Evolutionary conservation across 805 yeast genomes (phyloP).

Genomic region (Hanseniaspora meyeri): DNA sequence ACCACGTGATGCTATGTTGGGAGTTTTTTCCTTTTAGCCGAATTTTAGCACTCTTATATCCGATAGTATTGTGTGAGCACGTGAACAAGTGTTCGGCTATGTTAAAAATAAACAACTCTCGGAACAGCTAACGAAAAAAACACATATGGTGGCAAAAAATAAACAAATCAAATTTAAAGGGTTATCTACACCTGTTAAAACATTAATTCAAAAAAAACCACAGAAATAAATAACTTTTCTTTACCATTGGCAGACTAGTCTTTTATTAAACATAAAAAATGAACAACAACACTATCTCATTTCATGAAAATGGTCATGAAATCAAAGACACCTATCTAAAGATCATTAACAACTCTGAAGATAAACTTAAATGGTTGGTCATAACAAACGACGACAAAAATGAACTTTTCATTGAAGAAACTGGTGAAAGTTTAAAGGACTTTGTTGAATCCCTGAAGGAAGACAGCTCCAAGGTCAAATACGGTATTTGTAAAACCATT

Average conservation of each 20-base stretch:
- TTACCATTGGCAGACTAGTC: too few relatives aligned
- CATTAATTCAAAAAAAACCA: too few relatives aligned
- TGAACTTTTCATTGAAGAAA: conserved; percentile 32
- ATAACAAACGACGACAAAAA: conserved; percentile 56
- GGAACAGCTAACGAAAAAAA: too few relatives aligned
- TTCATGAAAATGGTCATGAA: conserved; percentile 57
- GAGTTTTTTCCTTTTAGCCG: too few relatives aligned
- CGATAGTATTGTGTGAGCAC: too few relatives aligned
- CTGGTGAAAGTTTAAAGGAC: conserved; percentile 58
- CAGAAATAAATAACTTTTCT: too few relatives aligned
- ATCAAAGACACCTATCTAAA: conserved; percentile 65
- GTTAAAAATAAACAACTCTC: too few relatives aligned
- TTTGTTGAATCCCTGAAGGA: conserved; percentile 55
- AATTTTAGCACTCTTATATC: too few relatives aligned
- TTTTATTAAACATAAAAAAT: conserved; percentile 16
- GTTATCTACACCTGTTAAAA: too few relatives aligned
- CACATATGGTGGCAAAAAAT: neutral
- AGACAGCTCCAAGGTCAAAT: conserved; percentile 78
- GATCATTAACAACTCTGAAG: conserved; percentile 61
- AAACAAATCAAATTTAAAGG: neutral
- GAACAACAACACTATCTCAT: conserved; percentile 38
- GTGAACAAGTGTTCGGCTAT: too few relatives aligned
- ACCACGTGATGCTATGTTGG: too few relatives aligned
- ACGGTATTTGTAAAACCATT: conserved; percentile 74
- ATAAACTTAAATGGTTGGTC: conserved; percentile 59